Evolutionary conservation across 495 filamentous ascomycete genomes (phyloP).

Genomic region (Rhizodiscina lignyota): DNA sequence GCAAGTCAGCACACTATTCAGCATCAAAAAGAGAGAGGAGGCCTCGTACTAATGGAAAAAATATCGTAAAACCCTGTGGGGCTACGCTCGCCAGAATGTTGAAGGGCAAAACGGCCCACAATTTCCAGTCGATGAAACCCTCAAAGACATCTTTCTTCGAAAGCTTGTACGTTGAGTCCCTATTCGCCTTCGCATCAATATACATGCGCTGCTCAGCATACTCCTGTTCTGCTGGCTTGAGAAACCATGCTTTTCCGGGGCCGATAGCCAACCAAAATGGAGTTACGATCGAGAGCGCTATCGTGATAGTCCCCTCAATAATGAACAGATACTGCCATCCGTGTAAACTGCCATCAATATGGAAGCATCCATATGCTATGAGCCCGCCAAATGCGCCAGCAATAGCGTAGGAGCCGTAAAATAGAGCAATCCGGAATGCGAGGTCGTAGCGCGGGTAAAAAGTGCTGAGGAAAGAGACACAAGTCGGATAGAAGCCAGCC

Average conservation of each 20-base stretch:
- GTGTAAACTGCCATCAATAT: conserved; percentile 5
- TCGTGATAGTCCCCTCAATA: conserved; percentile 4
- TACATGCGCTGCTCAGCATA: conserved; percentile 6
- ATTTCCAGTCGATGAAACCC: conserved; percentile 5
- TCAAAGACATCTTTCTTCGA: conserved; percentile 2
- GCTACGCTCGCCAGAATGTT: conserved; percentile 4
- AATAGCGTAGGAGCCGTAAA: conserved; percentile 7
- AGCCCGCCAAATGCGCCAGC: conserved; percentile 9
- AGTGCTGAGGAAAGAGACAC: conserved; percentile 6
- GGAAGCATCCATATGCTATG: conserved; percentile 7
- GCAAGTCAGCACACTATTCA: too few species aligned
- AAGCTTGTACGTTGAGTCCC: not conserved
- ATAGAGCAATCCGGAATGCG: conserved; percentile 4
- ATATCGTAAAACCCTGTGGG: conserved; percentile 3
- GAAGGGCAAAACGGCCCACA: conserved; percentile 1
- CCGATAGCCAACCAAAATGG: conserved; percentile 1
- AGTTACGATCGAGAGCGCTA: conserved; percentile 3
- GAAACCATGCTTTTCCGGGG: conserved; percentile 5
- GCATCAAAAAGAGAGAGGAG: too few species aligned
- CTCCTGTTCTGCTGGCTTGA: conserved; percentile 2
- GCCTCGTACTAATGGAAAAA: conserved; percentile 6
- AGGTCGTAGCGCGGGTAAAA: conserved; percentile 8
- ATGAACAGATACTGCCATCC: conserved; percentile 7
- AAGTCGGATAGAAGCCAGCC: conserved; percentile 7
- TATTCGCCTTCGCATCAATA: conserved; percentile 1